These are phyloP conservation scores for Calonectria naviculata DNA, from an alignment of 2,329 filamentous ascomycete species.

Conservation along the genomic window DNA sequence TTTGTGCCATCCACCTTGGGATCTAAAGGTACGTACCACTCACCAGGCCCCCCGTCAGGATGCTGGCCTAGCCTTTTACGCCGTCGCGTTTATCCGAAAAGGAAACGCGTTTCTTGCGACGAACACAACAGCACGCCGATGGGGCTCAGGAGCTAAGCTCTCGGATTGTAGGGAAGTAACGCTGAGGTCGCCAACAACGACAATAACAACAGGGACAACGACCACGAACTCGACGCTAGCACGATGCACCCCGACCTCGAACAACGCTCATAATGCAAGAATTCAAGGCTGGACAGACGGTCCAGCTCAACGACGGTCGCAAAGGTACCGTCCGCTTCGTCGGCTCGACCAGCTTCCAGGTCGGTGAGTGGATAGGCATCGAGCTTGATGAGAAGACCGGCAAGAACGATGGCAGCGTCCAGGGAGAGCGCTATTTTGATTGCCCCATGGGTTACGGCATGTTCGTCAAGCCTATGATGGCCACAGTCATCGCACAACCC, in stretches of 20 bases:
- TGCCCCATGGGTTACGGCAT: conserved; percentile 82
- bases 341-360: conserved; percentile 82
- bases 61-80: conserved; percentile 24
- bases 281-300: conserved; percentile 75
- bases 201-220: neutral
- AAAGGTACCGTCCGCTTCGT: conserved; percentile 83
- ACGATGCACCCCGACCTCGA: conserved; percentile 47
- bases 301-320: conserved; percentile 83
- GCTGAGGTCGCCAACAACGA: conserved; percentile 14
- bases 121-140: conserved; percentile 10
- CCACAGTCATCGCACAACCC: conserved; percentile 68
- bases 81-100: conserved; percentile 43
- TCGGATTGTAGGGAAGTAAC: conserved; percentile 3
- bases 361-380: conserved; percentile 89
- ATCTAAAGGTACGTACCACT: neutral
- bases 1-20: too few species aligned
- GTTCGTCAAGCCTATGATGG: conserved; percentile 82
- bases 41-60: neutral
- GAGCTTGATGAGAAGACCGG: conserved; percentile 85
- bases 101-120: conserved; percentile 32
- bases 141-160: conserved; percentile 34
- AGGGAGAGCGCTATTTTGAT: conserved; percentile 89
- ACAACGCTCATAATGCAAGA: conserved; percentile 58
- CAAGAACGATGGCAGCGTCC: conserved; percentile 94
- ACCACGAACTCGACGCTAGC: conserved; percentile 26